Percentiles rank a stretch among this genome's conserved stretches.
Conservation (phyloP, 371 early-diverging fungal species). For the Sporodiniella umbellata region DNA sequence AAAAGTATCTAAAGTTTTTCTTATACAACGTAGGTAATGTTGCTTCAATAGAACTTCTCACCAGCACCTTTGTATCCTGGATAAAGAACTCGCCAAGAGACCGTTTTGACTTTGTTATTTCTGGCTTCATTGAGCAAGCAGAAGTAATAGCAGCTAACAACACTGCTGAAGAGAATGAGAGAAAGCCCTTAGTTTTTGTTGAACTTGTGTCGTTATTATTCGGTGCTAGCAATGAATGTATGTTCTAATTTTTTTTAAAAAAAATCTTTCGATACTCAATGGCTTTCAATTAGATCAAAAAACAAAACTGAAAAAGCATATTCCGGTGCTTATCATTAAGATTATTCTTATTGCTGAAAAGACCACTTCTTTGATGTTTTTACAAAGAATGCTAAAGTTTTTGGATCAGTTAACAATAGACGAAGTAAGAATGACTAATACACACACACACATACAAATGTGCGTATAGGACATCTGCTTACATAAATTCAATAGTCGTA, state of each 20-base stretch:
- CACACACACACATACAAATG: too few species aligned
- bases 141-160: conserved; percentile 23
- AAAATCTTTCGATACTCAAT: too few species aligned
- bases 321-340: conserved; percentile 36
- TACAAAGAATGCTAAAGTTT: conserved; percentile 33
- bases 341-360: conserved; percentile 35
- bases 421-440: too few species aligned
- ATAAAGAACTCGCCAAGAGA: conserved; percentile 24
- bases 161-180: conserved; percentile 12
- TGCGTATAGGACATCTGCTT: too few species aligned
- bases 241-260: background rate
- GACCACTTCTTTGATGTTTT: conserved; percentile 30
- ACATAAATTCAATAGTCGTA: conserved; percentile 16
- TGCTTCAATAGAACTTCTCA: conserved; percentile 10
- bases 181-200: conserved; percentile 30
- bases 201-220: conserved; percentile 22
- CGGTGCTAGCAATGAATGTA: conserved; percentile 13
- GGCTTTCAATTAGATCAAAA: conserved; percentile 52
- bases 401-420: conserved; percentile 36
- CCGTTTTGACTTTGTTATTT: conserved; percentile 24
- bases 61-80: conserved; percentile 26
- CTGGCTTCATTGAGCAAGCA: conserved; percentile 21
- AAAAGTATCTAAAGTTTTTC: background rate
- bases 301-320: conserved; percentile 31
- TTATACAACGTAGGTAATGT: conserved; percentile 18